Evolutionary conservation across 257 asterid species (phyloP).

Genomic region (Lycium barbarum): DNA sequence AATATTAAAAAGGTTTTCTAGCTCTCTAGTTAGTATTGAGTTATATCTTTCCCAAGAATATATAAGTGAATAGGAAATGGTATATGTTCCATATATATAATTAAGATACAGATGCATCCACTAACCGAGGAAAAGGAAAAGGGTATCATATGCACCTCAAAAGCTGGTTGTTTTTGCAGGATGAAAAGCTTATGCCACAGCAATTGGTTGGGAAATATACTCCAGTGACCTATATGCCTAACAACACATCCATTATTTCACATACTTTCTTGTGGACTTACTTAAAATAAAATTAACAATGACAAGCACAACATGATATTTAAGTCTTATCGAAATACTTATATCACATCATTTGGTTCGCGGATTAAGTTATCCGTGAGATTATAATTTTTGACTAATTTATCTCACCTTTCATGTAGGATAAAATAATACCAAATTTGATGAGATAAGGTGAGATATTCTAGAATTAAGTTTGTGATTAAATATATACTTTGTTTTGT

Average conservation of each 20-base stretch:
- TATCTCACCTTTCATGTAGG: too few relatives aligned
- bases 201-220: constrained; percentile 34
- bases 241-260: background rate
- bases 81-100: constrained; percentile 61
- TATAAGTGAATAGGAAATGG: constrained; percentile 37
- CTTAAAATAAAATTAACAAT: background rate
- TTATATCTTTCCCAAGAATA: constrained; percentile 26
- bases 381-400: too few relatives aligned
- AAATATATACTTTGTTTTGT: too few relatives aligned
- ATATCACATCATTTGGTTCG: too few relatives aligned
- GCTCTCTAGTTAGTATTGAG: background rate
- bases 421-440: too few relatives aligned
- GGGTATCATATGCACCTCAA: constrained; percentile 65
- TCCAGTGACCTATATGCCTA: constrained; percentile 35
- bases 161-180: constrained; percentile 63
- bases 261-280: background rate
- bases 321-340: background rate
- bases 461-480: too few relatives aligned
- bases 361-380: too few relatives aligned
- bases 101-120: constrained; percentile 57
- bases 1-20: background rate
- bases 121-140: constrained; percentile 57
- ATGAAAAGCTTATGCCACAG: constrained; percentile 50
- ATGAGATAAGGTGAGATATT: too few relatives aligned
- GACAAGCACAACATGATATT: background rate